These are phyloP conservation scores for Xylariales sp. DNA, from an alignment of 2,329 filamentous ascomycete genomes.

Conservation along the genomic window DNA sequence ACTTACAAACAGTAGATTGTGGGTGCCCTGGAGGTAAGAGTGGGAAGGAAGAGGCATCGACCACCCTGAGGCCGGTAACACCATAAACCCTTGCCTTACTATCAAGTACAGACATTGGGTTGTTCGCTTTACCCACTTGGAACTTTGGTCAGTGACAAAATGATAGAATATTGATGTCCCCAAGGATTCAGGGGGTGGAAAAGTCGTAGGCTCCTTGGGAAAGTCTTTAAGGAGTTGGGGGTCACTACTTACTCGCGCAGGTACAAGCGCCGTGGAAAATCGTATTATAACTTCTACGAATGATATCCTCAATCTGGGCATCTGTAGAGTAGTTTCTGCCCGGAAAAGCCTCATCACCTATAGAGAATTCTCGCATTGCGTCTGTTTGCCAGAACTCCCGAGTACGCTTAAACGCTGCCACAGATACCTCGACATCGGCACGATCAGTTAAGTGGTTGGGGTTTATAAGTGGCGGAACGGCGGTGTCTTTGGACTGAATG, in stretches of 20 bases:
- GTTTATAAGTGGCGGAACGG: no score
- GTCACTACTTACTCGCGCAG: slow-evolving; percentile 6
- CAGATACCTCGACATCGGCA: slow-evolving; percentile 57
- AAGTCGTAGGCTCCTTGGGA: no score
- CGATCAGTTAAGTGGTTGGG: slow-evolving; percentile 57
- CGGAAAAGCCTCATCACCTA: slow-evolving; percentile 15
- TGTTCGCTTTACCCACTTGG: no score
- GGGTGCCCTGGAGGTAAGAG: not conserved
- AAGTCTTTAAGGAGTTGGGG: no score
- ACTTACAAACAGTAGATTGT: not conserved
- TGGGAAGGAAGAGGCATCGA: not conserved
- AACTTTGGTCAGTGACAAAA: no score
- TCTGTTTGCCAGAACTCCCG: no score
- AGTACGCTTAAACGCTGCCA: slow-evolving; percentile 49
- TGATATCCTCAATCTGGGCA: slow-evolving; percentile 14
- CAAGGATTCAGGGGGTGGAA: no score
- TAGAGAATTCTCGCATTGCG: no score
- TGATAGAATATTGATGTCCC: no score
- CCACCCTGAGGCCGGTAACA: not conserved
- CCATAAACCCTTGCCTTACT: no score
- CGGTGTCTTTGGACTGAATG: no score
- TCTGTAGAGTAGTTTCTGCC: slow-evolving; percentile 9
- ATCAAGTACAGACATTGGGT: no score
- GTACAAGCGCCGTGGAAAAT: slow-evolving; percentile 26
- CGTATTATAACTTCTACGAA: not conserved